A percentile compares a stretch with the other conserved stretches of the same genome.
phyloP scores from a whole-genome alignment of 768 basidiomycete species.

The Xerocomellus dryophilus region DNA sequence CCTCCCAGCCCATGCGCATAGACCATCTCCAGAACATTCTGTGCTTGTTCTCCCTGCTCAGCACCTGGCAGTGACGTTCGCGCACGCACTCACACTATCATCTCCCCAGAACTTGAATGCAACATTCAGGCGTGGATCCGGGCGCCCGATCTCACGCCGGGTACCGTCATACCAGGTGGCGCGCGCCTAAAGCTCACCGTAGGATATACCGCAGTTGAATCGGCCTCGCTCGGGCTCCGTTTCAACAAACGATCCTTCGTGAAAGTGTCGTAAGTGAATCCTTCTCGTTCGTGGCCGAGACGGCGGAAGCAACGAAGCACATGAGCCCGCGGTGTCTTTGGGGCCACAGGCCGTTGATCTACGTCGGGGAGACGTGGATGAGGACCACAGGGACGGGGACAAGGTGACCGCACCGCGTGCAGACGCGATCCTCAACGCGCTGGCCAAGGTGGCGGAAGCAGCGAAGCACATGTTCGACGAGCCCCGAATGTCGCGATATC shows the following conservation, averaged over 20 bases:
- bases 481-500: too few species aligned
- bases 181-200: not conserved
- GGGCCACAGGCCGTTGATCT: too few species aligned
- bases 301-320: too few species aligned
- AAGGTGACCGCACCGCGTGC: too few species aligned
- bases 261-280: not conserved
- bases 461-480: too few species aligned
- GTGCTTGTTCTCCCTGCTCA: not conserved
- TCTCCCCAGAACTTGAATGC: not conserved
- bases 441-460: too few species aligned
- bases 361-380: too few species aligned
- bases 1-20: not conserved
- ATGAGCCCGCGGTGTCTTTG: too few species aligned
- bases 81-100: not conserved
- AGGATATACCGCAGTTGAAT: not conserved
- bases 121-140: not conserved
- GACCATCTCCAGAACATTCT: not conserved
- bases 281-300: too few species aligned
- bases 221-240: not conserved
- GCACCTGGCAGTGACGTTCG: not conserved
- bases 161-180: not conserved
- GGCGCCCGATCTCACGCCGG: not conserved
- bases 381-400: too few species aligned
- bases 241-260: conserved; percentile 3
- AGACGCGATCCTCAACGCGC: too few species aligned